Evolutionary conservation across 1,284 basidiomycete species (phyloP), one percentile per base, ranked within the genome.

Genomic region (Pulveroboletus sp.): DNA sequence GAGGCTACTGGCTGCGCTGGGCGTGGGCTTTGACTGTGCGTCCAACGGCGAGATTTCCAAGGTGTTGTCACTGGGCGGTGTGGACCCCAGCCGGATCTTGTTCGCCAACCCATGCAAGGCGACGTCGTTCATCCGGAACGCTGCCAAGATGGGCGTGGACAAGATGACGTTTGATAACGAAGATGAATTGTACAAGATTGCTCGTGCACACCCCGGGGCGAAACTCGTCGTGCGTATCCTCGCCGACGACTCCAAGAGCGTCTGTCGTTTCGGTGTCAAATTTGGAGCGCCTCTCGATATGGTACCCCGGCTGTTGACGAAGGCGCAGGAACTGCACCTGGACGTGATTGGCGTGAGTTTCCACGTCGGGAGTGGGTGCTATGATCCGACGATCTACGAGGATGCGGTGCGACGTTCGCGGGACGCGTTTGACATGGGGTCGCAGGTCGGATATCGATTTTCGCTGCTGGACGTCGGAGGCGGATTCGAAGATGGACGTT

Each of bases 21-120:
- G 96, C 40, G 81, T 91, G 2, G 94, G 94, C 17, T 99, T 99
- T 77, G 97, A 99, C 76, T 99, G 97, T 69, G 97, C 97, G n/a
- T 98, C 96, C 43, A 92, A 94, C 66, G 89, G 89, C 58, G 97
- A 99, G 76, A 98, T 99, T 66, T 80, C 85, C 26, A 83, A 86
- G 60, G 89, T 99, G 14, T 81, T 98, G 28, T 78, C 80, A 25
- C 75, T 96, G 14, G 90, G 87, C 28, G 84, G 83, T 24, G 77
- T 92, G 55, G 79, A 82, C 55, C 87, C 94, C 2, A 79, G 81
- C 20, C 84, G 91, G 57, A 92, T 99, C 79, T 94, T 99, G 70
- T 99, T 96, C 71, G 97, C 97, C 65, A 99, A 99, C 77, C 97
- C 97, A 0, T 99, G 96, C 88, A 99, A 99, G 78, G 94, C 96